Evolutionary conservation across 148 eudicot species (phyloP).

Genomic region (Spergularia bocconei): DNA sequence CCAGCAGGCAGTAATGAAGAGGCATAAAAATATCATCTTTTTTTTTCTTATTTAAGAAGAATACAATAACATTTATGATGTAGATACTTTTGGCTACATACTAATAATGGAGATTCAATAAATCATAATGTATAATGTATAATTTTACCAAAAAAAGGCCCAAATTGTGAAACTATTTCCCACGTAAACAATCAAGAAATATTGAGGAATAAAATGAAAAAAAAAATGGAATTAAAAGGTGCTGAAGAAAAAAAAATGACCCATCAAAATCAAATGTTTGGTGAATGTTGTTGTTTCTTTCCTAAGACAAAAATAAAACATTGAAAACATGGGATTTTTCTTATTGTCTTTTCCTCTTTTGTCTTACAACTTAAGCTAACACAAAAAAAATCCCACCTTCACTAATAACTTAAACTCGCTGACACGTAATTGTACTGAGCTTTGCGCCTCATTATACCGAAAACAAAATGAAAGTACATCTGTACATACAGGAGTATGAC

Average conservation of each 20-base stretch:
- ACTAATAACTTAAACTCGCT: background rate
- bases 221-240: background rate
- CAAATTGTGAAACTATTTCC: background rate
- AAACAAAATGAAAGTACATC: no score
- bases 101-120: background rate
- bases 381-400: background rate
- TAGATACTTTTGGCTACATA: constrained; percentile 4
- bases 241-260: background rate
- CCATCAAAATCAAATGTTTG: background rate
- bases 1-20: background rate
- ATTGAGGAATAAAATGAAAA: no score
- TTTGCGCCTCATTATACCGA: no score
- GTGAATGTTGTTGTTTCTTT: background rate
- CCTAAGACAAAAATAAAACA: background rate
- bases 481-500: no score
- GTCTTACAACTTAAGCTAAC: constrained; percentile 23
- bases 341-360: constrained; percentile 15
- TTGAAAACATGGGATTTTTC: constrained; percentile 13
- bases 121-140: background rate
- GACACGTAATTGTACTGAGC: no score
- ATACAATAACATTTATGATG: background rate
- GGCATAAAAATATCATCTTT: background rate
- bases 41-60: no score
- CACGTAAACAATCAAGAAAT: background rate
- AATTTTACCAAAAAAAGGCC: background rate